Conservation (phyloP, 805 yeast genomes). For the Hanseniaspora guilliermondii region DNA sequence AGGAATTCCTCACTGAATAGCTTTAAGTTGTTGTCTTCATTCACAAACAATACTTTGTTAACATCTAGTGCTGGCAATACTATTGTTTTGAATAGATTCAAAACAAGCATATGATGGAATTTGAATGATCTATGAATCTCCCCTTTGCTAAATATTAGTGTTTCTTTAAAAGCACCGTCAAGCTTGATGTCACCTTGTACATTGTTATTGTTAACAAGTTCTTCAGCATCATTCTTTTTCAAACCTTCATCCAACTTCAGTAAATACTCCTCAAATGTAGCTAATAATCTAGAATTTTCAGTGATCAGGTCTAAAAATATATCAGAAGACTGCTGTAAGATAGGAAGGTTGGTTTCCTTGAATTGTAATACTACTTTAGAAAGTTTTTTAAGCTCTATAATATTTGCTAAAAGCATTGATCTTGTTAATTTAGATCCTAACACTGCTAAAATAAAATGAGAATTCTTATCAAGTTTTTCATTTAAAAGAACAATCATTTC, state of each 20-base stretch:
- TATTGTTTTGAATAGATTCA: constrained; percentile 22
- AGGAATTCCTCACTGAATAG: constrained; percentile 26
- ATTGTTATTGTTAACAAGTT: constrained; percentile 19
- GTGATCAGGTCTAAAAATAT: constrained; percentile 14
- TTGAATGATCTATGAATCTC: constrained; percentile 37
- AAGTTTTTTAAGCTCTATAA: constrained; percentile 45
- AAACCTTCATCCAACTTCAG: constrained; percentile 29
- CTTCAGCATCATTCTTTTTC: constrained; percentile 20
- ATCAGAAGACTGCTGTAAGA: constrained; percentile 22
- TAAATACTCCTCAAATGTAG: constrained; percentile 27
- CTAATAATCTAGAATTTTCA: constrained; percentile 22
- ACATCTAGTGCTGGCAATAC: constrained; percentile 24
- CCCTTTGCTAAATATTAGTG: constrained; percentile 47
- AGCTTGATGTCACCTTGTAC: background rate
- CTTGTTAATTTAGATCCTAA: constrained; percentile 60
- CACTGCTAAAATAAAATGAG: constrained; percentile 43
- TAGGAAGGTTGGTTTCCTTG: constrained; percentile 20
- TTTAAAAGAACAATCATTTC: constrained; percentile 45
- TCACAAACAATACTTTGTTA: constrained; percentile 24
- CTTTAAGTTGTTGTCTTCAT: constrained; percentile 23
- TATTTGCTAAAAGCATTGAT: constrained; percentile 50
- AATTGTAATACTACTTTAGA: constrained; percentile 16
- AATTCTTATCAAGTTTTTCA: constrained; percentile 19
- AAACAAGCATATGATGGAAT: constrained; percentile 22
- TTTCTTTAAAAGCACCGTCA: constrained; percentile 19